Percentiles rank a stretch among this genome's conserved stretches.
phyloP scores from a whole-genome alignment of 1,284 basidiomycete genomes.

The Mycosarcoma maydis region DNA sequence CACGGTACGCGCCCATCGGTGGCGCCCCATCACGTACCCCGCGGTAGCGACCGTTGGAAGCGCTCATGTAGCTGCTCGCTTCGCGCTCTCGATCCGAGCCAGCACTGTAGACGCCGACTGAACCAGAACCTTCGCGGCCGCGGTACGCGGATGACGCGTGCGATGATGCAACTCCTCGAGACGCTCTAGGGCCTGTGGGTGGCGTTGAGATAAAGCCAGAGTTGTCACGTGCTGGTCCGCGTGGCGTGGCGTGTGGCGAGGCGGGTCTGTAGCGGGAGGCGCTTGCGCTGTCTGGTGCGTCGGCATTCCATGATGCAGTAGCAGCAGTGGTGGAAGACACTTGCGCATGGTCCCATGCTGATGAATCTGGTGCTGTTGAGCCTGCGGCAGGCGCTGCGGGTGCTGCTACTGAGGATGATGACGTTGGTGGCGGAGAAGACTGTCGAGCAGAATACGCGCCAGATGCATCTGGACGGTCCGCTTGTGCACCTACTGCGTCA shows the following conservation, averaged over 20 bases:
- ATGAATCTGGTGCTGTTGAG: constrained; percentile 6
- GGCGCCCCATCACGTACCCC: constrained; percentile 11
- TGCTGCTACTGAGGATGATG: constrained; percentile 3
- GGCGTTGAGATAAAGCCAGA: constrained; percentile 27
- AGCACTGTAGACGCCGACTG: constrained; percentile 18
- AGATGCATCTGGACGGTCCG: constrained; percentile 1
- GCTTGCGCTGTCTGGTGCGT: neutral
- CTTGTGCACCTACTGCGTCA: constrained; percentile 1
- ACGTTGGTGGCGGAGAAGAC: constrained; percentile 1
- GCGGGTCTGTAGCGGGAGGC: constrained; percentile 9
- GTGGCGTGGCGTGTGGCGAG: constrained; percentile 8
- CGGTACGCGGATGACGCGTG: constrained; percentile 17
- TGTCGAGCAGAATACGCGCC: neutral
- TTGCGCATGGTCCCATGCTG: neutral
- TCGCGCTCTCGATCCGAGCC: constrained; percentile 29
- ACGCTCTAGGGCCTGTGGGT: constrained; percentile 31
- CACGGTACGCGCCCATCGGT: constrained; percentile 17
- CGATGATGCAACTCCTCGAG: constrained; percentile 13
- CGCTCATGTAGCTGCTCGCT: constrained; percentile 16
- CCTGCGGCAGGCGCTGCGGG: neutral
- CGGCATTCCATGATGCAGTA: neutral
- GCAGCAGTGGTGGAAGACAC: no score
- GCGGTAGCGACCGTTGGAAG: constrained; percentile 12
- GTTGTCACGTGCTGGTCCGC: constrained; percentile 15
- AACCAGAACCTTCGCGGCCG: constrained; percentile 10